Evolutionary conservation across 2,329 filamentous ascomycete genomes (phyloP), one percentile per base, ranked within the genome.

Genomic region (Lanzia echinophila): DNA sequence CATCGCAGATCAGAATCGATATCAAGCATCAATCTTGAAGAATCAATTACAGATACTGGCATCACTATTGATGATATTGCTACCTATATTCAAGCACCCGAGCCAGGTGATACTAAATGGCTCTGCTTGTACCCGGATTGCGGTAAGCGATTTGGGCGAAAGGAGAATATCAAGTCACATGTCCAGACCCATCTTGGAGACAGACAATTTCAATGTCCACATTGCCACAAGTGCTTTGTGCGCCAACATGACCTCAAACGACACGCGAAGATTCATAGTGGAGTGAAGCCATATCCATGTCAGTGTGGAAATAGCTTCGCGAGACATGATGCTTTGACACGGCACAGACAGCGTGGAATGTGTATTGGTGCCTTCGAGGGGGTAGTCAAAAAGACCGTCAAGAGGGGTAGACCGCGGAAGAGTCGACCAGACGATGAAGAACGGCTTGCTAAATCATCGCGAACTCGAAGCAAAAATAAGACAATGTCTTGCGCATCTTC

Each of bases 101-200:
- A 89, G 62, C 75, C 82, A 2, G 68, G 70, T n/a, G 87, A 90
- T 62, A 84, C 85, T 62, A 90, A 90, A 70, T 94, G 87, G 86
- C 75, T 84, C 6, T 94, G 88, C 67, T 71, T 82, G n/a, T 91
- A 74, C 63, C 75, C 89, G 8, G 84, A 84, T 28, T 99, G 94
- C 71, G 81, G 84, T 62, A 95, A 96, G 71, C 82, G 84, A 50
- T 97, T 99, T 68, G 92, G 91, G n/a, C 83, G 94, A 63, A 95
- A 96, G 70, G 94, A 99, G 71, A 97, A 99, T 72, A 96, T 97
- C 75, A 95, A 96, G 69, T 95, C 91, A 0, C 94, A 99, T 69
- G 89, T 99, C 13, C 94, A 99, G 72, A 99, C 94, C 3, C 94
- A 99, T 71, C 84, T 99, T 60, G 94, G 95, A 65, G 94, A 99